These are phyloP conservation scores for Mycena maculata DNA, from an alignment of 768 basidiomycete genomes.

Conservation along the genomic window DNA sequence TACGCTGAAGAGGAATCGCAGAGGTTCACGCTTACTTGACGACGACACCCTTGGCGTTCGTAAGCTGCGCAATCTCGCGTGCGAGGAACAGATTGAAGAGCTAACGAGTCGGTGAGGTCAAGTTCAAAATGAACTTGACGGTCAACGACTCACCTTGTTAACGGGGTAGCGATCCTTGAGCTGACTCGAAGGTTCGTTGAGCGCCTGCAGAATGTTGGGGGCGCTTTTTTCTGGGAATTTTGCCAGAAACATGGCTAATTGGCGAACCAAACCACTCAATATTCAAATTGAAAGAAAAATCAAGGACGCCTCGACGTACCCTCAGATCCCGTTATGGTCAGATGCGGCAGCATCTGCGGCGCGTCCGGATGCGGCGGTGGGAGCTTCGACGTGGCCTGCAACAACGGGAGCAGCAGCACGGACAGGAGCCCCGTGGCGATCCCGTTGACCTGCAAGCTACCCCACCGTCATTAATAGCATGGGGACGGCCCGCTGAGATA, in stretches of 20 bases:
- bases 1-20: not conserved
- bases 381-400: constrained; percentile 17
- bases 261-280: too few relatives aligned
- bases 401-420: constrained; percentile 15
- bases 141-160: too few relatives aligned
- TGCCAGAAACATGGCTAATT: not conserved
- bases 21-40: constrained; percentile 10
- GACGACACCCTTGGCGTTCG: constrained; percentile 6
- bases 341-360: constrained; percentile 9
- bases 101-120: too few relatives aligned
- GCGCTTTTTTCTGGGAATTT: not conserved
- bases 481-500: too few relatives aligned
- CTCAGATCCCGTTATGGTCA: constrained; percentile 26
- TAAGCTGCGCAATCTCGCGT: too few relatives aligned
- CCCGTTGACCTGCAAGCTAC: constrained; percentile 7
- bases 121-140: too few relatives aligned
- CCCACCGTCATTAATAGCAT: too few relatives aligned
- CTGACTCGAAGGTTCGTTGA: too few relatives aligned
- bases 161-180: too few relatives aligned
- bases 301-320: not conserved
- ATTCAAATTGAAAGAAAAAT: not conserved
- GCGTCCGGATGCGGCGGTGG: constrained; percentile 12
- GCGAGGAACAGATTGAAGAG: too few relatives aligned
- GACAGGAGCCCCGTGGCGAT: constrained; percentile 21
- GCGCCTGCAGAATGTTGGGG: constrained; percentile 7